Percentiles rank a stretch among this genome's conserved stretches.
Conservation (phyloP, 441 rosid species). For the Cnidoscolus chayamansa region DNA sequence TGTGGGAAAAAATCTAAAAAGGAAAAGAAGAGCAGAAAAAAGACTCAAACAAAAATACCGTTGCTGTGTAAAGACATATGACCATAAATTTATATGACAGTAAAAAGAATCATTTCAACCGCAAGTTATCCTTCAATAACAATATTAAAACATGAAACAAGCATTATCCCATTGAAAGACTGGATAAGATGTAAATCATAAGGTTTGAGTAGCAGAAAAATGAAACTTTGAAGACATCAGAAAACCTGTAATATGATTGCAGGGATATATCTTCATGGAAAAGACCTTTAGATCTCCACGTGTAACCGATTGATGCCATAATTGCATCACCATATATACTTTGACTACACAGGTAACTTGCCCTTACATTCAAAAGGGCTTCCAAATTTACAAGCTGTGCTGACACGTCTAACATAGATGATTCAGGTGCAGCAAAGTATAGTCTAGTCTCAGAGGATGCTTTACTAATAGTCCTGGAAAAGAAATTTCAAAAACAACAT, state of each 20-base stretch:
- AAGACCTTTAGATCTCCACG: conserved; percentile 68
- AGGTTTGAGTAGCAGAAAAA: conserved; percentile 14
- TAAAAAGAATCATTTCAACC: background rate
- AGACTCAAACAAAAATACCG: background rate
- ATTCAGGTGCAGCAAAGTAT: conserved; percentile 56
- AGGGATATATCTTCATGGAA: conserved; percentile 60
- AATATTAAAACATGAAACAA: background rate
- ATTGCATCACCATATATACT: conserved; percentile 72
- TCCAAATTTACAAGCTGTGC: conserved; percentile 36
- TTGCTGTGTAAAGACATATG: background rate
- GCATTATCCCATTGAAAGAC: background rate
- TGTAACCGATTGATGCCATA: conserved; percentile 85
- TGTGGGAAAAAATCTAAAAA: background rate
- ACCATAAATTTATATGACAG: background rate
- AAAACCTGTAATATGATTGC: conserved; percentile 82
- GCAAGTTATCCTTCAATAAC: background rate
- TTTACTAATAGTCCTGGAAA: conserved; percentile 75
- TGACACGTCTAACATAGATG: conserved; percentile 36
- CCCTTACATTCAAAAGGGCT: conserved; percentile 63
- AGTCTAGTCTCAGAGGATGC: conserved; percentile 82
- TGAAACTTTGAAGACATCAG: conserved; percentile 4
- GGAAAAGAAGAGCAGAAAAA: background rate
- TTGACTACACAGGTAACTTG: conserved; percentile 76
- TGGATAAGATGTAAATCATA: background rate
- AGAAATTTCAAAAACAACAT: conserved; percentile 8